Evolutionary conservation across 2,329 filamentous ascomycete species (phyloP), one percentile per base, ranked within the genome.

Genomic region (Neofusicoccum kwambonambiense): DNA sequence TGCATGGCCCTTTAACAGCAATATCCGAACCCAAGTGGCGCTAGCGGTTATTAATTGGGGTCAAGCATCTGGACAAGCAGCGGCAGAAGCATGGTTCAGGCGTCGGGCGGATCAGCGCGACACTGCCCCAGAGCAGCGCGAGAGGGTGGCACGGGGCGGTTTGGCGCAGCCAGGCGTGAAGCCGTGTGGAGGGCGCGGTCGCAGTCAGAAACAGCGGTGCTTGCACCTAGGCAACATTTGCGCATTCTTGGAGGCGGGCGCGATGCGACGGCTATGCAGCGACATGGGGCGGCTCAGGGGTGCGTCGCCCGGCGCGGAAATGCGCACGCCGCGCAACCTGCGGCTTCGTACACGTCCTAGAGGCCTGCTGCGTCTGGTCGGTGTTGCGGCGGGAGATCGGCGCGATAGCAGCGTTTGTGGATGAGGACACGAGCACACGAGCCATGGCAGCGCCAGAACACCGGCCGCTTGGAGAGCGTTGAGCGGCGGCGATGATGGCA

Each of bases 201-300:
- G 39, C 56, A 60, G 17, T 6, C 37, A 39, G 37, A 39, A 39
- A 39, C 37, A 39, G 37, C 9, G 47, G 7, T 42, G 52, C 31
- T 31, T 58, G 54, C 52, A 11, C 37, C 52, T 22, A 41, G 17
- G 17, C 12, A 19, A 31, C 7, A 5, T 27, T 42, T 15, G 34
- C 19, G 42, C 56, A 60, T 60, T 60, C 56, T 19, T 60, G 56
- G 42, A 47, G 11, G 4, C 56, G 17, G 56, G 15, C 13, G 39
- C 52, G 37, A 22, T 19, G 52, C 27, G 35, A 56, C 51, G 12
- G 19, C 7, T 17, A 57, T 44, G 22, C 52, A 47, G 17, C 42
- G 56, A 60, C 56, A 60, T 60, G 42, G 56, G 56, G 39, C 37
- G 41, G 54, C 54, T 35, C 54, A 58, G 54, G 41, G 56, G 56